Conservation (phyloP, 352 stramenopile genomes). For the Pythium periplocum region DNA sequence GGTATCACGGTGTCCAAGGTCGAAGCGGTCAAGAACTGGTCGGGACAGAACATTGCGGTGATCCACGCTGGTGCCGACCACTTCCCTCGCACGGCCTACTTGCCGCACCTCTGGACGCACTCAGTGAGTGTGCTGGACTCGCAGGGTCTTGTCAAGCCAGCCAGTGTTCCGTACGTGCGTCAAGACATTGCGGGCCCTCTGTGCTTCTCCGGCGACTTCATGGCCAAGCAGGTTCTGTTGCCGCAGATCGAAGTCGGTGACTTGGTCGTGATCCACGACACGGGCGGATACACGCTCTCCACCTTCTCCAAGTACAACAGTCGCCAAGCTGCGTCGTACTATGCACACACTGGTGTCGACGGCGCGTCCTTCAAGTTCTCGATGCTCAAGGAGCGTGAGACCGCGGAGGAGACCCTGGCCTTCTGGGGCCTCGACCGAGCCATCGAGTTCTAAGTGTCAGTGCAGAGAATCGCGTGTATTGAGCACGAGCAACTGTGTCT, state of each 20-base stretch:
- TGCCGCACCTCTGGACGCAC: conserved; percentile 81
- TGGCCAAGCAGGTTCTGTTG: conserved; percentile 70
- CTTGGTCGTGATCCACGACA: conserved; percentile 83
- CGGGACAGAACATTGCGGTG: conserved; percentile 71
- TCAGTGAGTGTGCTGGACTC: conserved; percentile 64
- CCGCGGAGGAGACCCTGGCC: conserved; percentile 49
- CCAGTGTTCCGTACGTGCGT: conserved; percentile 29
- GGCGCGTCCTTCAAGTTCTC: conserved; percentile 34
- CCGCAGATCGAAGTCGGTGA: conserved; percentile 73
- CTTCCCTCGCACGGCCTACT: conserved; percentile 86
- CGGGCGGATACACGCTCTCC: conserved; percentile 83
- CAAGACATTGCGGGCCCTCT: conserved; percentile 89
- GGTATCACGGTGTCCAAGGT: conserved; percentile 84
- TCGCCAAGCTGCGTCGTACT: conserved; percentile 58
- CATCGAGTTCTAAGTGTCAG: conserved; percentile 25
- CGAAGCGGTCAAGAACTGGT: conserved; percentile 87
- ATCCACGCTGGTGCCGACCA: conserved; percentile 89
- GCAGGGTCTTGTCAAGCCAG: conserved; percentile 41
- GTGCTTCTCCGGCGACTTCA: conserved; percentile 91
- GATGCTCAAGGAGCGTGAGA: conserved; percentile 64
- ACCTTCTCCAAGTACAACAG: conserved; percentile 91
- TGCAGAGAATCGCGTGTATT: not conserved
- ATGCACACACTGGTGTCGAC: conserved; percentile 39
- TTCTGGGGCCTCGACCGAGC: conserved; percentile 62
- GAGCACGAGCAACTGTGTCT: not conserved